Evolutionary conservation across 108 stramenopile genomes (phyloP), one percentile per base, ranked within the genome.

Genomic region (Fragilariopsis cylindrus): DNA sequence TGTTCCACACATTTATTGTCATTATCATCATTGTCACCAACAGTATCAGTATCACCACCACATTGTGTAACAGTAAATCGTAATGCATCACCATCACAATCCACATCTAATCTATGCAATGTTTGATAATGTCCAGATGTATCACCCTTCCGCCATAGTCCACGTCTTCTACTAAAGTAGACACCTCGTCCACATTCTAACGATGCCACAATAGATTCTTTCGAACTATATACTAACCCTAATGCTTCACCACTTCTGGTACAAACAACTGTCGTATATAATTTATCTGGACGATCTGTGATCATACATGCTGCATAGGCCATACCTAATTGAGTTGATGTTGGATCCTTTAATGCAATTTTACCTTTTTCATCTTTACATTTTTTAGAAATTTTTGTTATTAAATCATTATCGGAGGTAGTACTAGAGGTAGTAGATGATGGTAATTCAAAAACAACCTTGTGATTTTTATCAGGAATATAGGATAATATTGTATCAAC

Each of bases 11-110:
- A 21, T 70, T 49, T 52, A 49, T 48, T 49, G 2, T 30, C 30
- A 30, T 1, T 1, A 21, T 21, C 21, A 21, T 1, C 21, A 21
- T 1, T 0, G 2, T 4, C 19, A 19, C 0, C 0, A 19, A 1
- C 1, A 39, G 19, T 21, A 6, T 82, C 87, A 39, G 60, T 50
- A 62, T 88, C 84, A 16, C 79, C 87, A 6, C 97, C 97, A 15
- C 82, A 65, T 79, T 99, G 98, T 30, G 87, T 91, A 50, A 99
- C 98, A 45, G 84, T 88, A 71, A 96, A 96, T 7, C 96, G 85
- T 19, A 99, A 56, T 6, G 98, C 98, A 81, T 99, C 98, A 7
- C 92, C 89, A 74, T 99, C 97, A 69, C 97, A 99, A 78, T 99
- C 98, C 3, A 95, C 74, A 65, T 93, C 92, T 48, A 97, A 64